A percentile compares a stretch with the other conserved stretches of the same genome.
These are phyloP conservation scores for Venturia pyrina DNA, from an alignment of 2,329 filamentous ascomycete genomes.

Conservation along the genomic window DNA sequence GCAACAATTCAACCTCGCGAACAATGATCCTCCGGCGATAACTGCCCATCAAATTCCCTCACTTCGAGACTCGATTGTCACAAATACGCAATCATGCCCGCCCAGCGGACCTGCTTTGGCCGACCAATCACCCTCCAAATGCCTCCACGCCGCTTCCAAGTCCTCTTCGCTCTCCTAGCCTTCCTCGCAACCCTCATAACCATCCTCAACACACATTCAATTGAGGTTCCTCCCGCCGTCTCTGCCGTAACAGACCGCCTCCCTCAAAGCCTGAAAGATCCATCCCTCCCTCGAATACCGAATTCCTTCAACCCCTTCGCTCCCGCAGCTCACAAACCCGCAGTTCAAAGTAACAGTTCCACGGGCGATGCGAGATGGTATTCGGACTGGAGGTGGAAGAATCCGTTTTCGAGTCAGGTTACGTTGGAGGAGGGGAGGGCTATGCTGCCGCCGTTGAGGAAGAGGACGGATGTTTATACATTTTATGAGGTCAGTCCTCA, in stretches of 20 bases:
- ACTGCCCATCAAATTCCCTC: conserved; percentile 12
- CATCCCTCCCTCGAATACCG: conserved; percentile 21
- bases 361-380: conserved; percentile 76
- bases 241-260: conserved; percentile 26
- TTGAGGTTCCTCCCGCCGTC: conserved; percentile 15
- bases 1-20: conserved; percentile 9
- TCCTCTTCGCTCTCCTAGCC: conserved; percentile 28
- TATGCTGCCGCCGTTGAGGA: conserved; percentile 65
- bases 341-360: conserved; percentile 67
- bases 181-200: conserved; percentile 27
- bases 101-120: conserved; percentile 24
- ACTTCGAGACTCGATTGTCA: not conserved
- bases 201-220: conserved; percentile 24
- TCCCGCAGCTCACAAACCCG: conserved; percentile 59
- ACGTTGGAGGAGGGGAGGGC: conserved; percentile 73
- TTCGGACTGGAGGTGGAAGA: conserved; percentile 80
- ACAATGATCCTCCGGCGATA: conserved; percentile 14
- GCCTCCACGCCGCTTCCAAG: conserved; percentile 38
- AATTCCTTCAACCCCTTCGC: conserved; percentile 47
- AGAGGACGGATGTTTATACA: conserved; percentile 72
- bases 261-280: conserved; percentile 30
- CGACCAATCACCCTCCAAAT: conserved; percentile 24
- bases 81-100: conserved; percentile 20
- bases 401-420: conserved; percentile 75
- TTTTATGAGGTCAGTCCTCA: conserved; percentile 63